Base-by-base conservation (phyloP, 805 yeast species). In the Metschnikowia aberdeeniae region DNA sequence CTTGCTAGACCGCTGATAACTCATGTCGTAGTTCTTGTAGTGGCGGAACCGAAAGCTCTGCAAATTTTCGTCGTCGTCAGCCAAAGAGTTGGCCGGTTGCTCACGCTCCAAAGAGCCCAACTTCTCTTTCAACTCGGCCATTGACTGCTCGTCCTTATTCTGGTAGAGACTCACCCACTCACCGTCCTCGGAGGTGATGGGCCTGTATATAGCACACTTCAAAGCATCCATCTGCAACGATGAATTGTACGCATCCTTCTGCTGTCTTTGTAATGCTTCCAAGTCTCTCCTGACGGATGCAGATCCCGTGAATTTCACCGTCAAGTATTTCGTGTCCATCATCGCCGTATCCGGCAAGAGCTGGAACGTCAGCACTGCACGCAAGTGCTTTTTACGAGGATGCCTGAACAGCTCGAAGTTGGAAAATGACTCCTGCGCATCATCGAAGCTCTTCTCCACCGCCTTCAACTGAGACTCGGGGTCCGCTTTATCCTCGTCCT, bases 291-390 rank as follows among this genome's bases (percentile, higher is more conserved):
- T 53, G 22, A 76, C 56, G 2, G 81, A 75, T 3, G 84, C 82
- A 9, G 80, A 72, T 4, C 82, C 82, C 4, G 73, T 59, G 54
- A 87, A 78, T 61, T 83, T 86, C 35, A 88, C 68, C 28, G 81
- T 73, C 56, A 80, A 69, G 57, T 76, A 89, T 42, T 75, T 78
- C 54, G 87, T 82, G 64, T 93, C 99, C 77, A 89, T 74, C 75
- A 86, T 78, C n/a, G 92, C 82, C 8, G 93, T 81, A 63, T 93
- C 97, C 6, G 99, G 99, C 50, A 90, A 69, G 24, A 93, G 68
- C 22, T 84, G 83, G 88, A 89, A 87, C 1, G 89, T 74, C 48
- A 74, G 76, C 17, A 83, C 89, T 0, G 96, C 96, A 44, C 75
- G 81, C 41, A 89, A 66, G 45, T 78, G 72, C 58, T 77, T 84